These are phyloP conservation scores for Penicillium coffeae DNA, from an alignment of 495 filamentous ascomycete genomes.

Conservation along the genomic window DNA sequence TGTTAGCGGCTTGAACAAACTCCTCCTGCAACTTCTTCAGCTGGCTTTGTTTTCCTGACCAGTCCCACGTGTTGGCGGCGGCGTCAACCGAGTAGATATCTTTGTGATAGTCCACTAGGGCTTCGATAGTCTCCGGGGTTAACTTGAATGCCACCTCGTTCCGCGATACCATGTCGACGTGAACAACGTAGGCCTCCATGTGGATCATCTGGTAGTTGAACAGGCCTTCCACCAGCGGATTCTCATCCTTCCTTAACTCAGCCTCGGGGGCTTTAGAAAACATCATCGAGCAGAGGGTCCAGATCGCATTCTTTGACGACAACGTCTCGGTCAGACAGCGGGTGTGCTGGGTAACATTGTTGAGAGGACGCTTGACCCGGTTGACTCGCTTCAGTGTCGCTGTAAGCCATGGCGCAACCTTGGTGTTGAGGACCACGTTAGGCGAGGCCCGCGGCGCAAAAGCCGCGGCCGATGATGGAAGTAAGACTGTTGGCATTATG, in stretches of 20 bases:
- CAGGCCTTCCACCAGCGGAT: slow-evolving; percentile 85
- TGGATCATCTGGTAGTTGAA: slow-evolving; percentile 94
- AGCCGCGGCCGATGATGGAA: slow-evolving; percentile 92
- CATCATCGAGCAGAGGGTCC: slow-evolving; percentile 93
- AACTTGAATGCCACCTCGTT: slow-evolving; percentile 99
- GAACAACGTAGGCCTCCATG: slow-evolving; percentile 96
- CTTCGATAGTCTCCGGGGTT: slow-evolving; percentile 93
- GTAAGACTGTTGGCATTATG: slow-evolving; percentile 85
- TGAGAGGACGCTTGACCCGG: slow-evolving; percentile 93
- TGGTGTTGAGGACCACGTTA: slow-evolving; percentile 88
- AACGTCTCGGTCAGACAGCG: slow-evolving; percentile 96
- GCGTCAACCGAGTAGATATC: slow-evolving; percentile 92
- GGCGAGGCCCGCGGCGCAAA: slow-evolving; percentile 95
- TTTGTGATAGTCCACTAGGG: slow-evolving; percentile 94
- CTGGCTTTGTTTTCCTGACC: slow-evolving; percentile 94
- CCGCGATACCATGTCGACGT: slow-evolving; percentile 97
- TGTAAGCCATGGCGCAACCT: slow-evolving; percentile 97
- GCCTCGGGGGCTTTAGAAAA: slow-evolving; percentile 86
- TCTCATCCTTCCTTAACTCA: slow-evolving; percentile 78
- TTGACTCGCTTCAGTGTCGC: slow-evolving; percentile 96
- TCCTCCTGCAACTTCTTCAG: slow-evolving; percentile 97
- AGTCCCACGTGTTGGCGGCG: slow-evolving; percentile 85
- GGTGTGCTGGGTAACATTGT: slow-evolving; percentile 95
- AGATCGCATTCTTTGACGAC: slow-evolving; percentile 87
- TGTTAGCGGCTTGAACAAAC: slow-evolving; percentile 95